phyloP scores from a whole-genome alignment of 23 red algal species.

The Gracilaria gracilis region DNA sequence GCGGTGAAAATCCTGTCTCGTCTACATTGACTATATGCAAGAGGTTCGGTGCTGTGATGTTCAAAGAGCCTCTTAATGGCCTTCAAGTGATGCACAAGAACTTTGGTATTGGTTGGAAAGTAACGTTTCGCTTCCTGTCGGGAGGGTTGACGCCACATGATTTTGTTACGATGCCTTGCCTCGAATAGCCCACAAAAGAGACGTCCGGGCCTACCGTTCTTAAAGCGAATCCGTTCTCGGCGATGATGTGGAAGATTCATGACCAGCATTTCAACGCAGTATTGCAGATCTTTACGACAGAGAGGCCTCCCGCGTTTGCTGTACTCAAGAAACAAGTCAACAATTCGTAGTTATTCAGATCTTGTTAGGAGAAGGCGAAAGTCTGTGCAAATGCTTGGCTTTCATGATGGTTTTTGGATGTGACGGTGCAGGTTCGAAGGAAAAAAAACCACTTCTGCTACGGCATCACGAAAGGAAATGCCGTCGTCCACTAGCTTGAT shows the following conservation, averaged over 20 bases:
- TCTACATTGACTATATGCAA: conserved; percentile 19
- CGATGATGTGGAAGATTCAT: neutral
- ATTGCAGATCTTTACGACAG: no score
- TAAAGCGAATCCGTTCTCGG: neutral
- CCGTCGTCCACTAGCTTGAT: no score
- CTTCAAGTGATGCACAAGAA: neutral
- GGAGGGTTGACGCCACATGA: neutral
- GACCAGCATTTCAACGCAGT: no score
- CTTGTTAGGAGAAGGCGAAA: no score
- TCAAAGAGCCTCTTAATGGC: neutral
- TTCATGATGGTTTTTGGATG: no score
- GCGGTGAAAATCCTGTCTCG: conserved; percentile 14
- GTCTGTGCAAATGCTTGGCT: no score
- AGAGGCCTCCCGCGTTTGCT: no score
- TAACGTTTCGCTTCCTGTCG: conserved; percentile 13
- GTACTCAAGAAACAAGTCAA: no score
- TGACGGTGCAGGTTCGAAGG: no score
- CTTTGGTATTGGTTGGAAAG: neutral
- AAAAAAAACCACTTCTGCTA: no score
- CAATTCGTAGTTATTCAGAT: no score
- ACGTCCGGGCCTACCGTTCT: neutral
- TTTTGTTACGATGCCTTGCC: neutral
- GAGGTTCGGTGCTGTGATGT: neutral
- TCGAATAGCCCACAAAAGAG: neutral
- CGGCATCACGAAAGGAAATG: no score